Percentiles rank a stretch among this genome's conserved stretches.
Conservation (phyloP, 192 early-diverging fungal species). For the Pilobolus umbonatus region DNA sequence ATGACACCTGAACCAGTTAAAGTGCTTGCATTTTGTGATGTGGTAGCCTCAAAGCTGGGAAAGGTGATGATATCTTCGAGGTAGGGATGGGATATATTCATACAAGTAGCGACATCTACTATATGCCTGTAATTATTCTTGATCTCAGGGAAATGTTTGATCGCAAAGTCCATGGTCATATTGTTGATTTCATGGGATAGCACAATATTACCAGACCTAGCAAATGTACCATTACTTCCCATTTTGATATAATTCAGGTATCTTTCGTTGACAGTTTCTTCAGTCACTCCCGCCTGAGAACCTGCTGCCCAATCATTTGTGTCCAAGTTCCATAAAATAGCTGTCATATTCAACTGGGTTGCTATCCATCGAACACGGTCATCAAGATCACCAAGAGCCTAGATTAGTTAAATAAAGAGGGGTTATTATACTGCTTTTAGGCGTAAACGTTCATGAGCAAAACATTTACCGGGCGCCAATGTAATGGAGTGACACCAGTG, state of each 20-base stretch:
- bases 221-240: constrained; percentile 34
- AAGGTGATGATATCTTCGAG: constrained; percentile 27
- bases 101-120: constrained; percentile 34
- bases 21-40: not conserved
- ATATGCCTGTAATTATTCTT: constrained; percentile 36
- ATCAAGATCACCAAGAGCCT: constrained; percentile 56
- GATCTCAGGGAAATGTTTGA: constrained; percentile 39
- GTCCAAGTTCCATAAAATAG: constrained; percentile 37
- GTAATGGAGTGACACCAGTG: constrained; percentile 35
- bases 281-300: constrained; percentile 6
- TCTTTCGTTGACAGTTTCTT: constrained; percentile 20
- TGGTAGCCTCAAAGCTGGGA: constrained; percentile 11
- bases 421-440: not conserved
- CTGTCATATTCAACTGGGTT: constrained; percentile 39
- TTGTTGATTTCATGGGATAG: constrained; percentile 42
- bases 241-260: constrained; percentile 30
- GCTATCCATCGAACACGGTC: constrained; percentile 54
- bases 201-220: constrained; percentile 32
- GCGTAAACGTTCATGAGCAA: not conserved
- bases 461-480: constrained; percentile 34
- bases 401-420: not conserved
- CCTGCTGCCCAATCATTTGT: constrained; percentile 34
- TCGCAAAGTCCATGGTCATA: constrained; percentile 37
- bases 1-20: constrained; percentile 12
- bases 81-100: constrained; percentile 39